A percentile compares a stretch with the other conserved stretches of the same genome.
Conservation (phyloP, 2,329 filamentous ascomycete genomes). For the Drechslerella coelobrocha region DNA sequence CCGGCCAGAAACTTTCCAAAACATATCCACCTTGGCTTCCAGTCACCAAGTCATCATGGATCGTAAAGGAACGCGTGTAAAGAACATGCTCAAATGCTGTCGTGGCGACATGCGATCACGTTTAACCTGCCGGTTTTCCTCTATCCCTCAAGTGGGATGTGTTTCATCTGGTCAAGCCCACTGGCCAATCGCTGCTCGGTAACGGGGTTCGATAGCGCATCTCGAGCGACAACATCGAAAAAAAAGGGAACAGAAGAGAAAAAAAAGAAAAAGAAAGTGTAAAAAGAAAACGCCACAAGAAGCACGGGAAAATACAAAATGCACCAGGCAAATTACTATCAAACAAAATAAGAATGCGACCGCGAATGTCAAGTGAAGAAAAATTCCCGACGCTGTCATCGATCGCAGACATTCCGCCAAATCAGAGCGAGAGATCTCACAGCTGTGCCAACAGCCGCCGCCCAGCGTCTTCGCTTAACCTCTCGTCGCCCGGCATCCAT, state of each 20-base stretch:
- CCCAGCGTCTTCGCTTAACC: slow-evolving; percentile 31
- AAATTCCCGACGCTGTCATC: neutral
- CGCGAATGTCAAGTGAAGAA: neutral
- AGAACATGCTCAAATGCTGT: neutral
- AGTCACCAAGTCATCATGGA: neutral
- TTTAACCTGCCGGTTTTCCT: neutral
- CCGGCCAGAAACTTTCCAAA: neutral
- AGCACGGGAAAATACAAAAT: neutral
- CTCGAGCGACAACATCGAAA: neutral
- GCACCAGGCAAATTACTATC: neutral
- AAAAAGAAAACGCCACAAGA: neutral
- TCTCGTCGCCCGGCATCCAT: neutral
- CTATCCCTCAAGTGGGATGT: neutral
- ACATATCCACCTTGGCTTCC: neutral
- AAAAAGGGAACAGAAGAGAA: no score
- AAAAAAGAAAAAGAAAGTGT: neutral
- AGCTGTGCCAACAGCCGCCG: slow-evolving; percentile 48
- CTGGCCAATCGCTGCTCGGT: neutral
- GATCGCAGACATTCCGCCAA: neutral
- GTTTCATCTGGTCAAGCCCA: neutral
- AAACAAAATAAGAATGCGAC: neutral
- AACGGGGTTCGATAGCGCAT: neutral
- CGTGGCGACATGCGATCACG: neutral
- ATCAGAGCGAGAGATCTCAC: neutral
- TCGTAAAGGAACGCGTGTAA: neutral